Evolutionary conservation across 345 rosid genomes (phyloP).

Genomic region (Corchorus capsularis): DNA sequence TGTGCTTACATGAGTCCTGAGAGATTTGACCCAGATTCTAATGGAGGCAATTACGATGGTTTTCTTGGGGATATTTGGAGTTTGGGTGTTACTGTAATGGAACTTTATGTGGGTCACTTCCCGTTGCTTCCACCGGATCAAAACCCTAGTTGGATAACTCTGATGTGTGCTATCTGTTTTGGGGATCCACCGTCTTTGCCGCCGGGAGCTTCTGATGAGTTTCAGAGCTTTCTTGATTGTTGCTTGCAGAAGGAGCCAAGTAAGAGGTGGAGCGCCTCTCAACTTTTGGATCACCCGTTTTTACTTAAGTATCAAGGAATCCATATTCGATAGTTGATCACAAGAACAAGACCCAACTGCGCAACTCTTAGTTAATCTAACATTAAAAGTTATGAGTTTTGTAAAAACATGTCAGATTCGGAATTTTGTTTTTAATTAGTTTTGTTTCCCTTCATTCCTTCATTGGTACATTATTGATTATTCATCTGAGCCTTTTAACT

Average conservation of each 20-base stretch:
- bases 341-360: too few species aligned
- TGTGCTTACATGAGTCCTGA: constrained; percentile 38
- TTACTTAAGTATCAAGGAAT: constrained; percentile 33
- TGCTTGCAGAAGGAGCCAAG: constrained; percentile 81
- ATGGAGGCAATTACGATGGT: constrained; percentile 61
- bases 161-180: constrained; percentile 91
- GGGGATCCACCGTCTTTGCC: constrained; percentile 78
- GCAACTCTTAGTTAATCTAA: too few species aligned
- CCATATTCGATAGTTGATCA: background rate
- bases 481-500: too few species aligned
- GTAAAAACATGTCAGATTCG: too few species aligned
- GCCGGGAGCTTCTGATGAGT: constrained; percentile 58
- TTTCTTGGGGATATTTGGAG: constrained; percentile 93
- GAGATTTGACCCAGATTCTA: constrained; percentile 68
- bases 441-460: too few species aligned
- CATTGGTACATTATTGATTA: too few species aligned
- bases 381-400: too few species aligned
- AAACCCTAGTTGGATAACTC: constrained; percentile 86
- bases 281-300: constrained; percentile 72
- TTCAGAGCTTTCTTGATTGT: constrained; percentile 63
- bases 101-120: constrained; percentile 75
- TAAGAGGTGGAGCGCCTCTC: constrained; percentile 69
- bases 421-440: too few species aligned
- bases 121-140: constrained; percentile 70
- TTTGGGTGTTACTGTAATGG: constrained; percentile 75